phyloP scores from a whole-genome alignment of 148 eudicot genomes.

The Persicaria maculosa region DNA sequence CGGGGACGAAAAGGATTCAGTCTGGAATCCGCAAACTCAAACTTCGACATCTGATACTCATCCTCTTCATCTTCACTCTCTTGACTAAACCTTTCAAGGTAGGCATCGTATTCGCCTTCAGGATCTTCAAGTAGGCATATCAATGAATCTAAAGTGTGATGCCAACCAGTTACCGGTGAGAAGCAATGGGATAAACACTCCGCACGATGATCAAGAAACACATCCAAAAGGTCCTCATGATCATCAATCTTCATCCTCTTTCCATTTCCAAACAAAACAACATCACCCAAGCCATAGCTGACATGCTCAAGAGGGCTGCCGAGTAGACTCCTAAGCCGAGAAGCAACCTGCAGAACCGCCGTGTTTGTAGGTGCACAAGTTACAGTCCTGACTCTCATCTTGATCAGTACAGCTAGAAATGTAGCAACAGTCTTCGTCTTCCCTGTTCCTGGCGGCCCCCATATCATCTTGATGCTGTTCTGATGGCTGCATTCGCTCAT shows the following conservation, averaged over 20 bases:
- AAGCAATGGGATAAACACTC: conserved; percentile 27
- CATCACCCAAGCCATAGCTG: conserved; percentile 49
- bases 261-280: conserved; percentile 57
- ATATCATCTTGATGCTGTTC: conserved; percentile 41
- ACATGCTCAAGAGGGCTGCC: background rate
- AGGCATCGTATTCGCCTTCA: conserved; percentile 25
- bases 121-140: conserved; percentile 43
- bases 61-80: background rate
- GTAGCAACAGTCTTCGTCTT: conserved; percentile 51
- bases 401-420: conserved; percentile 22
- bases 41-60: background rate
- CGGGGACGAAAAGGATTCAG: conserved; percentile 15
- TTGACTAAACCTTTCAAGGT: conserved; percentile 15
- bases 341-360: conserved; percentile 35
- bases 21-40: conserved; percentile 25
- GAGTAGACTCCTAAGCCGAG: conserved; percentile 22
- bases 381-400: conserved; percentile 27
- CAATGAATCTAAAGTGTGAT: conserved; percentile 23
- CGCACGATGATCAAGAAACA: conserved; percentile 43
- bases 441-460: conserved; percentile 76
- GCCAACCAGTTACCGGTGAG: conserved; percentile 49
- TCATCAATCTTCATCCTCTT: conserved; percentile 46
- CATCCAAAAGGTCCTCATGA: conserved; percentile 30
- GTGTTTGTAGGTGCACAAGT: conserved; percentile 59
- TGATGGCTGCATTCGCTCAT: conserved; percentile 31